Evolutionary conservation across 768 basidiomycete species (phyloP), one percentile per base, ranked within the genome.

Genomic region (Tylopilus intermedius): DNA sequence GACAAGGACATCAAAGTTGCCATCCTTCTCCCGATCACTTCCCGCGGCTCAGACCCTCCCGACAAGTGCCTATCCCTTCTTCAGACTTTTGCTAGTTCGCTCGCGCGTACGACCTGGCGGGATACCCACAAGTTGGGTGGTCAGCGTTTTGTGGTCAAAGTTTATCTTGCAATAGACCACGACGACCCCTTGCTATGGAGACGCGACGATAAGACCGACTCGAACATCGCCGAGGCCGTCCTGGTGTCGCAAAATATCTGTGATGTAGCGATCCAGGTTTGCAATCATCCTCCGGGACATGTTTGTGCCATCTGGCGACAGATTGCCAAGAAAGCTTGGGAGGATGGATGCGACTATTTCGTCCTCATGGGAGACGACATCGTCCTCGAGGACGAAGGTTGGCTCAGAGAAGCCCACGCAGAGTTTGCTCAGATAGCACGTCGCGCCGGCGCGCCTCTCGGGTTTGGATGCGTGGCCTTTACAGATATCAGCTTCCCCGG

Each of bases 391-490:
- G 77, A 82, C 45, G 72, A 76, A 53, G 74, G 74, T 9, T 84
- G 82, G 83, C 75, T 80, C 70, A 58, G 74, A 8, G 60, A 71
- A 1, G 66, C 71, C 5, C 73, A 76, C 30, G 44, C 46, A 8
- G 67, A 68, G 9, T 84, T 82, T 58, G 38, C 47, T 11, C 40
- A 59, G 2, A 57, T 81, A 9, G 57, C 76, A 1, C 24, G 53
- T 11, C 49, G 54, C 11, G 58, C 67, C 5, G 55, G 59, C 2
- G 65, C 70, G 0, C 78, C 76, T 5, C 57, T 65, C 5, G 81
- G 82, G 5, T 73, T 82, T 45, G 82, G 80, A 9, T 82, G 80
- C 38, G 74, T 83, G 2, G 76, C 80, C 0, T 82, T 84, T 65
- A 80, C 74, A 6, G 80, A 82, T 55, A 67, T 62, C 15, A 69